phyloP scores from a whole-genome alignment of 2,329 filamentous ascomycete genomes.

The Apiospora kogelbergensis region DNA sequence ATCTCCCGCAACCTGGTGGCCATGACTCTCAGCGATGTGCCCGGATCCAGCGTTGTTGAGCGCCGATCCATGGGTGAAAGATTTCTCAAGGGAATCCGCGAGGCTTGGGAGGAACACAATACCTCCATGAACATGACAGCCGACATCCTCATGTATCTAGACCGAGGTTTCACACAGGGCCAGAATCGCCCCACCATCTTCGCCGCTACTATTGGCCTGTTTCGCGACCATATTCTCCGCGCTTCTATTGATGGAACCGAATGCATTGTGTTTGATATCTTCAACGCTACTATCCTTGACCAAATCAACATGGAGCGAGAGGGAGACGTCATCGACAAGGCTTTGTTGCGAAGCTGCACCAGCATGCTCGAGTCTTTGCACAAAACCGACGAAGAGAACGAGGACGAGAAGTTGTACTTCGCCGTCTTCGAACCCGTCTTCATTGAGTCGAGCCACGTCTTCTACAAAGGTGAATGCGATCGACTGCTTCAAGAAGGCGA shows the following conservation, averaged over 20 bases:
- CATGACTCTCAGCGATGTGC: slow-evolving; percentile 55
- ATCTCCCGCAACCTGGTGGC: slow-evolving; percentile 67
- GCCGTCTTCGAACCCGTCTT: slow-evolving; percentile 81
- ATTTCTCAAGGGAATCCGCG: slow-evolving; percentile 74
- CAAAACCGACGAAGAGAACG: slow-evolving; percentile 74
- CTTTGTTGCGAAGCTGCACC: slow-evolving; percentile 77
- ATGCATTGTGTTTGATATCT: slow-evolving; percentile 66
- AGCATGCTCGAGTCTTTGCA: slow-evolving; percentile 91
- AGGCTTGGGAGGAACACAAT: slow-evolving; percentile 86
- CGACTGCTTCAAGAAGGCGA: slow-evolving; percentile 75
- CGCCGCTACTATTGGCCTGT: slow-evolving; percentile 79
- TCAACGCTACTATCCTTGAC: slow-evolving; percentile 82
- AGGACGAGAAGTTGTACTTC: slow-evolving; percentile 79
- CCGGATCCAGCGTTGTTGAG: slow-evolving; percentile 70
- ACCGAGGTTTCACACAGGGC: slow-evolving; percentile 78
- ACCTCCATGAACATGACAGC: slow-evolving; percentile 95
- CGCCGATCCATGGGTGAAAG: slow-evolving; percentile 77
- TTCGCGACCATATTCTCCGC: slow-evolving; percentile 80
- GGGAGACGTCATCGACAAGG: slow-evolving; percentile 84
- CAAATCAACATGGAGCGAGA: slow-evolving; percentile 91
- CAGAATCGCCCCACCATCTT: slow-evolving; percentile 75
- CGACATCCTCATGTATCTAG: slow-evolving; percentile 97
- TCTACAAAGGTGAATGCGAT: slow-evolving; percentile 76
- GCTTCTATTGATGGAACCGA: slow-evolving; percentile 49
- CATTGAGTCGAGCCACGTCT: slow-evolving; percentile 66